Percentiles rank a stretch among this genome's conserved stretches.
These are phyloP conservation scores for Kwoniella shandongensis DNA, from an alignment of 768 basidiomycete species.

Conservation along the genomic window DNA sequence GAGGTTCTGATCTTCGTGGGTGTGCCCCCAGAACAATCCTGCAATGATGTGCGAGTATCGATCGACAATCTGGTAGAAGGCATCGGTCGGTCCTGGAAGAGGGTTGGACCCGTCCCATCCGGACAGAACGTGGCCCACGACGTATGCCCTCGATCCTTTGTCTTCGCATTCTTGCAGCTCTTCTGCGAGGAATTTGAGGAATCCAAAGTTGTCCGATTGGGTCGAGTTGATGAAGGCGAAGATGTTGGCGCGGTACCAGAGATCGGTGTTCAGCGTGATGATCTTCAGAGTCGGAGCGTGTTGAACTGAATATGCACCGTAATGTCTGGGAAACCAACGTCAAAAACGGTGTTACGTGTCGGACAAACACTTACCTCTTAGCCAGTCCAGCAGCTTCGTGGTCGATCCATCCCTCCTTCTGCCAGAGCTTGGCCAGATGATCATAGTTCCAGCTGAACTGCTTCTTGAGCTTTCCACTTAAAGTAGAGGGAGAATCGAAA, in stretches of 20 bases:
- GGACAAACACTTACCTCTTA: conserved; percentile 50
- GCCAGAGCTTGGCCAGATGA: conserved; percentile 70
- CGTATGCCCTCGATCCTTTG: conserved; percentile 59
- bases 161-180: conserved; percentile 78
- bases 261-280: conserved; percentile 73
- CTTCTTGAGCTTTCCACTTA: conserved; percentile 18
- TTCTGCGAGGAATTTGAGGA: conserved; percentile 74
- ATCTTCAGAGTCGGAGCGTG: conserved; percentile 67
- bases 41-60: conserved; percentile 32
- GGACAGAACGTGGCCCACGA: conserved; percentile 62
- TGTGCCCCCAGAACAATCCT: conserved; percentile 78
- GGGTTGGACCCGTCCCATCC: conserved; percentile 73
- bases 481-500: conserved; percentile 28
- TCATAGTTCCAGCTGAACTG: conserved; percentile 65
- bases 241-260: conserved; percentile 68
- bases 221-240: conserved; percentile 78
- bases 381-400: conserved; percentile 62
- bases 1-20: conserved; percentile 72
- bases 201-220: conserved; percentile 68
- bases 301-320: conserved; percentile 70
- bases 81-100: conserved; percentile 65
- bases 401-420: conserved; percentile 69
- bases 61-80: conserved; percentile 53
- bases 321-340: conserved; percentile 56
- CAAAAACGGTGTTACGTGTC: background rate